phyloP scores from a whole-genome alignment of 768 basidiomycete genomes.

The Sistotremastrum niveocremeum region DNA sequence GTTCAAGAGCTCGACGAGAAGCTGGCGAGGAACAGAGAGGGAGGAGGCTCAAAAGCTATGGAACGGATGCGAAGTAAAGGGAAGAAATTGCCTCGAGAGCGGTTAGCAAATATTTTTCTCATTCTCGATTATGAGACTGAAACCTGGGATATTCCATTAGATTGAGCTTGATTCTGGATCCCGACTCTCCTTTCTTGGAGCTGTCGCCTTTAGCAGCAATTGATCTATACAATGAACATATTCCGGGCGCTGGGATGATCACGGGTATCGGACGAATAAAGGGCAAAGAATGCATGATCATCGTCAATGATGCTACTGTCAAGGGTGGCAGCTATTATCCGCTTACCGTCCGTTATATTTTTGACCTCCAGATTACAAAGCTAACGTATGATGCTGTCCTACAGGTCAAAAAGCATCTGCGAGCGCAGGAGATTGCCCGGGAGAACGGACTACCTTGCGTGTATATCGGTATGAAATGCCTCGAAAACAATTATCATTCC shows the following conservation, averaged over 20 bases:
- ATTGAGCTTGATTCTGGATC: constrained; percentile 63
- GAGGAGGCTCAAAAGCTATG: constrained; percentile 64
- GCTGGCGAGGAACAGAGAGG: constrained; percentile 43
- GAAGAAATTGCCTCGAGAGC: constrained; percentile 73
- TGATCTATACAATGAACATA: constrained; percentile 65
- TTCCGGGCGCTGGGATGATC: constrained; percentile 85
- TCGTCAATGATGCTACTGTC: constrained; percentile 91
- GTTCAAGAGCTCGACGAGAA: constrained; percentile 52
- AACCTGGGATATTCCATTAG: constrained; percentile 22
- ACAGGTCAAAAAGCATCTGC: constrained; percentile 87
- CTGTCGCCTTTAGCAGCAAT: constrained; percentile 77
- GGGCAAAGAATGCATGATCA: constrained; percentile 74
- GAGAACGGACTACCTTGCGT: constrained; percentile 85
- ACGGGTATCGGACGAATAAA: constrained; percentile 62
- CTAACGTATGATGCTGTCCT: too few species aligned
- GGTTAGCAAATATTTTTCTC: constrained; percentile 30
- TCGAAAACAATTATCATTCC: constrained; percentile 1
- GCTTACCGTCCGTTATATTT: constrained; percentile 45
- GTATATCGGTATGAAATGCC: constrained; percentile 57
- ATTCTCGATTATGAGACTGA: background rate
- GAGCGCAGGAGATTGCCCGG: constrained; percentile 88
- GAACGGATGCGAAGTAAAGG: constrained; percentile 65
- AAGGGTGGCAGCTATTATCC: constrained; percentile 92
- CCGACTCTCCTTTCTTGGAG: constrained; percentile 81
- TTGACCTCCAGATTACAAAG: too few species aligned